Evolutionary conservation across 2,329 filamentous ascomycete genomes (phyloP), one percentile per base, ranked within the genome.

Genomic region (Hirsutella minnesotensis): DNA sequence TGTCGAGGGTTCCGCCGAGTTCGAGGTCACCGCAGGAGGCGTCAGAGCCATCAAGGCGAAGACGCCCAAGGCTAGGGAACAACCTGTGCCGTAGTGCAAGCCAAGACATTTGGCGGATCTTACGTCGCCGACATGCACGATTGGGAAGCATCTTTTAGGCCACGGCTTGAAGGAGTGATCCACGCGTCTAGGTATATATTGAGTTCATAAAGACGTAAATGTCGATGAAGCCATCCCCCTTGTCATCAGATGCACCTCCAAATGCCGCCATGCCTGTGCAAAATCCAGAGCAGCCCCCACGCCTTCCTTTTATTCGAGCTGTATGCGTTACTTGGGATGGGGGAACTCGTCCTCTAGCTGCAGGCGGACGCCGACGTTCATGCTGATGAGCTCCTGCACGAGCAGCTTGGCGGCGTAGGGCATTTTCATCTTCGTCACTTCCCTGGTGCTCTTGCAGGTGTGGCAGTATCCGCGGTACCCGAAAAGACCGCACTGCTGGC

Each of bases 381-480:
- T 98, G 62, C 87, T 94, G 57, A 94, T 82, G 56, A 98, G 65
- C 67, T 98, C 92, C 68, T 98, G 92, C 39, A 96, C 86, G 44
- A 98, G 68, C 58, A 98, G 67, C 73, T 98, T 96, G 1, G 92
- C 92, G 16, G 92, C 92, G 63, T 98, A 98, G 29, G 92, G 92
- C 75, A 98, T 94, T 29, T 83, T 90, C 83, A 98, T 95, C 63
- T 84, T 83, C 15, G 87, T 83, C 21, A 98, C 86, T 24, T 83
- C 80, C 44, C 83, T 77, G 33, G 85, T 89, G 52, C 80, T 87
- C 68, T 86, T 81, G 65, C 92, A 98, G 4, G 85, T 88, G 65
- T 94, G 86, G 61, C 92, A 98, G 77, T 87, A 96, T 22, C 88
- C 88, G 57, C 86, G 80, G 64, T 94, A 95, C 2, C 92, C 92